Base-by-base conservation (phyloP, 129 eudicot species). In the Cynara cardunculus region DNA sequence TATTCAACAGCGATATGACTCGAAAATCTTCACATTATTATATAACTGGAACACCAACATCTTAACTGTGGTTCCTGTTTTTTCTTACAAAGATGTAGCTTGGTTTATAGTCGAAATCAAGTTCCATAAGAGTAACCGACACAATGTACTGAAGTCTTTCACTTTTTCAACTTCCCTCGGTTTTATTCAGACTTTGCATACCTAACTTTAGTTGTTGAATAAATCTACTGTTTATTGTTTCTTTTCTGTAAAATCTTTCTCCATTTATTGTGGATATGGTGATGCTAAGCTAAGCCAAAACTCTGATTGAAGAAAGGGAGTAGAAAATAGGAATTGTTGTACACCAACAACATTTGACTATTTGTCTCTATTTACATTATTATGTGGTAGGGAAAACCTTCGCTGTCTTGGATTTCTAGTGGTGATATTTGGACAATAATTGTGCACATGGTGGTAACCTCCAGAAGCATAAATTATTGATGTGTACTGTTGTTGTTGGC, bases 391-490 rank as follows among this genome's bases (percentile, higher is more conserved):
- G 77, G 77, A 68, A 75, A 75, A 1, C 30, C 41, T 69, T 75
- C n/a, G 41, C 26, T 53, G 19, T 53, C 76, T 69, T 75, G 70
- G 74, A 68, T 14, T 69, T 82, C 8, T 56, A 69, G 70, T 70
- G 19, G 26, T 71, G 21, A 74, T 25, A 31, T 37, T 72, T 28
- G 59, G 53, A 67, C 79, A 77, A 77, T 83, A 83, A 83, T 77
- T 71, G 86, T 39, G 28, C 79, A 83, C 82, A 83, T 83, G 82
- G 19, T 83, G 82, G 19, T 61, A 44, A 14, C 71, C 69, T 21
- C 25, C 61, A 76, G 27, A 77, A 59, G 71, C 4, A 25, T 77
- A 78, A 72, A 71, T 83, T 77, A 71, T 78, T 78, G 83, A 28
- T 35, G 25, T 8, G 83, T 78, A 83, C 69, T 37, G 7, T 83